Evolutionary conservation across 768 basidiomycete species (phyloP).

Genomic region (Pisolithus microcarpus): DNA sequence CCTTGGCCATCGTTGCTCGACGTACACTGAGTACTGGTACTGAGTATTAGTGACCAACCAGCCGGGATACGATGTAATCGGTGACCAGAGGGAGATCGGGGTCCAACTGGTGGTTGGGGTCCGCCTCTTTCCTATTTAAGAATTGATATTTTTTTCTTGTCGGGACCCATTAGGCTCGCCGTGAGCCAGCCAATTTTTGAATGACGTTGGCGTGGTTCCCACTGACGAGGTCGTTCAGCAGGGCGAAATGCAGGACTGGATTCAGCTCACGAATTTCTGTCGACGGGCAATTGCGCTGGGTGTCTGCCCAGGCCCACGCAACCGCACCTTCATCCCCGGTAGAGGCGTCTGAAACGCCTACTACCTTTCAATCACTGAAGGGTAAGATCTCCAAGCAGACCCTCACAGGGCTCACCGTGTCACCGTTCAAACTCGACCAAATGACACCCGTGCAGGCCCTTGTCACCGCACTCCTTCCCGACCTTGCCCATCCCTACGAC

Average conservation of each 20-base stretch:
- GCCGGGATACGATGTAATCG: not conserved
- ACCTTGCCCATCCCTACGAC: constrained; percentile 49
- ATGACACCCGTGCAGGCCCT: constrained; percentile 83
- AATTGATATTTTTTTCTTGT: not conserved
- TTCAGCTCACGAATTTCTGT: not conserved
- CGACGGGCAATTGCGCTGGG: not conserved
- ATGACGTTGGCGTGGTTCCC: not conserved
- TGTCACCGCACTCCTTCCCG: constrained; percentile 71
- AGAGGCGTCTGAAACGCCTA: not conserved
- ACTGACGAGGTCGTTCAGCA: not conserved
- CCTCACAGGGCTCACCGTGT: constrained; percentile 51
- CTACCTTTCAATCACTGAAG: constrained; percentile 31
- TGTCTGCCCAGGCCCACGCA: not conserved
- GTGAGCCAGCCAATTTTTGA: not conserved
- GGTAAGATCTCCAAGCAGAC: constrained; percentile 34
- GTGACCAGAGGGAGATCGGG: not conserved
- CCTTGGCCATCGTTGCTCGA: constrained; percentile 32
- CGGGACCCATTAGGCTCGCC: not conserved
- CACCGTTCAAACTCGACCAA: constrained; percentile 57
- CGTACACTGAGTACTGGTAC: too few relatives aligned
- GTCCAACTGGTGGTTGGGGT: not conserved
- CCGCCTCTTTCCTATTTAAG: not conserved
- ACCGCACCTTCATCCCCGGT: not conserved
- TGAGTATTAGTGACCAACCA: too few relatives aligned
- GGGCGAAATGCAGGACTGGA: not conserved